Percentiles rank a stretch among this genome's conserved stretches.
Conservation (phyloP, 2,329 filamentous ascomycete genomes). For the Thielaviopsis euricoi region DNA sequence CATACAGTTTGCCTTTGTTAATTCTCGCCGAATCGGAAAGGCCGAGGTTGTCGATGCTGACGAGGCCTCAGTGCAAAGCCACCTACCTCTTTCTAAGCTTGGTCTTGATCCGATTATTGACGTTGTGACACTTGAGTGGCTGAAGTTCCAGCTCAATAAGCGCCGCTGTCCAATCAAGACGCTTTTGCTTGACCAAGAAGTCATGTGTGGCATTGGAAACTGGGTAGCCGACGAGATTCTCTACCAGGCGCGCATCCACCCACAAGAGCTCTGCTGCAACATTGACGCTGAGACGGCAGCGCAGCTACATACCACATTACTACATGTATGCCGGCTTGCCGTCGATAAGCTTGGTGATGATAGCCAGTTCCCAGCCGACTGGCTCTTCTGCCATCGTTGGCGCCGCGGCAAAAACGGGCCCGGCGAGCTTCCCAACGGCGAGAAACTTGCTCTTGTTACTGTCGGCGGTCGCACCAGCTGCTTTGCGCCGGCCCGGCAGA, state of each 20-base stretch:
- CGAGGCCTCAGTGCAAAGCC: slow-evolving; percentile 55
- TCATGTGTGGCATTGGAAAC: slow-evolving; percentile 86
- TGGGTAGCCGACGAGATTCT: slow-evolving; percentile 95
- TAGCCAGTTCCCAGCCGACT: slow-evolving; percentile 65
- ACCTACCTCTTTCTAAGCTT: slow-evolving; percentile 73
- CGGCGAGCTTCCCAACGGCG: slow-evolving; percentile 59
- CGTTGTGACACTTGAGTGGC: slow-evolving; percentile 58
- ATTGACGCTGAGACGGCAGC: slow-evolving; percentile 57
- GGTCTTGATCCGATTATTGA: slow-evolving; percentile 87
- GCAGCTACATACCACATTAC: slow-evolving; percentile 53
- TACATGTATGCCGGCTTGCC: slow-evolving; percentile 65
- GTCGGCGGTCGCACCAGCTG: slow-evolving; percentile 87
- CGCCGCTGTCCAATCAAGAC: slow-evolving; percentile 83
- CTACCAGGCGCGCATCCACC: slow-evolving; percentile 77
- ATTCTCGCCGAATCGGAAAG: slow-evolving; percentile 61
- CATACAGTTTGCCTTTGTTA: slow-evolving; percentile 62
- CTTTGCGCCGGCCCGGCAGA: slow-evolving; percentile 64
- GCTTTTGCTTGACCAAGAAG: slow-evolving; percentile 69
- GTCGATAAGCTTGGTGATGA: slow-evolving; percentile 68
- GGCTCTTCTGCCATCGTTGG: slow-evolving; percentile 84
- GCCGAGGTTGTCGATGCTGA: slow-evolving; percentile 70
- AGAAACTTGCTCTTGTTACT: slow-evolving; percentile 70
- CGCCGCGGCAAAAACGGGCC: slow-evolving; percentile 68
- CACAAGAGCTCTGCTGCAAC: slow-evolving; percentile 81
- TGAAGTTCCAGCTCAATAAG: slow-evolving; percentile 50